Evolutionary conservation across 1,284 basidiomycete genomes (phyloP).

Genomic region (Sporisorium scitamineum): DNA sequence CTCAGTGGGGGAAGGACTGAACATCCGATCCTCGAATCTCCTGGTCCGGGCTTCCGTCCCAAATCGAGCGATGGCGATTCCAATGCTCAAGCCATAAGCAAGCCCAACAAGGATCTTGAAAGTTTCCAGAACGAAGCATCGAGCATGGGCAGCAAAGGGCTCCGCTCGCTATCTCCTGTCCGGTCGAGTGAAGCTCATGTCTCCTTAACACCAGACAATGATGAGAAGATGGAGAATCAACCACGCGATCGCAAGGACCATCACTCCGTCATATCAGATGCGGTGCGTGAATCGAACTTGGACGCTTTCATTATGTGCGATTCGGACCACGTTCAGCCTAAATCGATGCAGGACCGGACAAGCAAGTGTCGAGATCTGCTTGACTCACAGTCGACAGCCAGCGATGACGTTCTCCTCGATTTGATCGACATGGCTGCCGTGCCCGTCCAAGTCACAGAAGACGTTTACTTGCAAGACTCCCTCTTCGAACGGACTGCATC

Average conservation of each 20-base stretch:
- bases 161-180: too few species aligned
- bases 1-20: not conserved
- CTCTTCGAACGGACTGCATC: constrained; percentile 21
- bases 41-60: too few species aligned
- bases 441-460: not conserved
- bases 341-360: not conserved
- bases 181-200: not conserved
- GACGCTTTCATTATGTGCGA: not conserved
- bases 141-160: too few species aligned
- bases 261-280: not conserved
- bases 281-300: not conserved
- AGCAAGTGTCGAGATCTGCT: too few species aligned
- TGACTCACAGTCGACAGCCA: not conserved
- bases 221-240: not conserved
- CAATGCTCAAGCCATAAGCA: too few species aligned
- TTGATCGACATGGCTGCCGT: constrained; percentile 3
- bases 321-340: not conserved
- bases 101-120: too few species aligned
- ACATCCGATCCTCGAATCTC: too few species aligned
- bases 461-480: constrained; percentile 1
- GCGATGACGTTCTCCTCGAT: constrained; percentile 1
- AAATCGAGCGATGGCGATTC: too few species aligned
- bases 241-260: not conserved
- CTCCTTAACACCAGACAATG: not conserved
- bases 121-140: too few species aligned